Evolutionary conservation across 352 stramenopile genomes (phyloP), one percentile per base, ranked within the genome.

Genomic region (Phytophthora rubi): DNA sequence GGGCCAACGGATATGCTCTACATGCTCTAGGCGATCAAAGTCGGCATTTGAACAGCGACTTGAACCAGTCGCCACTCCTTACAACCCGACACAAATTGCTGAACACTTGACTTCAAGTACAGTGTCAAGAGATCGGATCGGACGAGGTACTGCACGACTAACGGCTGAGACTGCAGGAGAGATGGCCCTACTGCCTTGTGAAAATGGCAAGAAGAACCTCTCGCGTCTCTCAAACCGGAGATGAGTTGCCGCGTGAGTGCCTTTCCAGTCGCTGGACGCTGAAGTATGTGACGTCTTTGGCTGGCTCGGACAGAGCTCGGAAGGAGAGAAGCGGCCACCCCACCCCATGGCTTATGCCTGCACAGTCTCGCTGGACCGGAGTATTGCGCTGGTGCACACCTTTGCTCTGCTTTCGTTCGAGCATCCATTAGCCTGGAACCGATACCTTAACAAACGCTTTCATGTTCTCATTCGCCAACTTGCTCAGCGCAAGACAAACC

Each of bases 401-500:
- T 52, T 52, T 13, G 45, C 18, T 52, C 45, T 4, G 18, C 16
- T 52, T 52, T n/a, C 45, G n/a, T 23, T 28, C 18, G n/a, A 52
- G n/a, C n/a, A 26, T n/a, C 15, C 6, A 21, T 51, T 12, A 8
- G 1, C 2, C 18, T 21, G 18, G 18, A 21, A 21, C 18, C 18
- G 18, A 21, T 21, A 21, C 39, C 13, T 21, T 47, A 4, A 13
- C 39, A 47, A n/a, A 47, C 39, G 6, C 15, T 16, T 47, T 12
- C 45, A 52, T 12, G 45, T n/a, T 26, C 45, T 52, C 45, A 52
- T 28, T 52, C 18, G 7, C 18, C n/a, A 52, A 52, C 45, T 52
- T 52, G 45, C 45, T 52, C n/a, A 52, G 16, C 45, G 45, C 45
- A 52, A 52, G n/a, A 52, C 45, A 48, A 47, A 23, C 35, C 35